Base-by-base conservation (phyloP, 257 asterid genomes). In the Plantago elongata region DNA sequence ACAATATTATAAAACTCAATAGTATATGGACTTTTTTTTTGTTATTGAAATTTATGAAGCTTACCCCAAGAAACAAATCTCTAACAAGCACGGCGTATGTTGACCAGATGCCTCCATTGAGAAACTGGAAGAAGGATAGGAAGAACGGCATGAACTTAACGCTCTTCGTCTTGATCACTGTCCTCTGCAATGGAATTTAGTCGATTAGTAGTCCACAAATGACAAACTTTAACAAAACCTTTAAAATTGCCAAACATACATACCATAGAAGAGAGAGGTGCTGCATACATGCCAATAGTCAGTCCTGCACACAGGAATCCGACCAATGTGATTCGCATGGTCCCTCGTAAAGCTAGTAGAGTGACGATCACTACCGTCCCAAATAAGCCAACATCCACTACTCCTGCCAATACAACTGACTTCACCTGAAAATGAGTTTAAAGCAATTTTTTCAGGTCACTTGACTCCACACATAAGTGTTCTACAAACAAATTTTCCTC, bases 251-350 rank as follows among this genome's bases (percentile, higher is more conserved):
- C 27, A 22, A 16, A 17, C 43, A 16, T 38, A 52, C 4, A 9
- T 81, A 89, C 97, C 90, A 87, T 76, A 51, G 61, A 80, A 10
- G 89, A 13, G 43, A 89, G 83, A 49, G 97, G 97, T 0, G 97
- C 78, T 1, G 89, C 90, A 56, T 89, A 89, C 97, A 89, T 89
- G 75, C 75, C 94, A 50, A 89, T 64, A 8, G 86, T 89, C 61
- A 89, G 57, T 18, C 54, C 93, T 3, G 89, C 77, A 11, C 94
- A 79, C 5, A 89, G 1, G 48, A 89, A 3, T 15, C 97, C 97
- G 9, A 84, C 84, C 4, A 84, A 13, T 3, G 81, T 82, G 13
- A 77, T 29, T 48, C 84, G 64, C 29, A 56, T n/a, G 14, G 42
- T 57, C 11, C 84, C 87, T 22, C 69, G 74, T 3, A 89, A 13